Conservation (phyloP, 2,329 filamentous ascomycete species). For the Beauveria australis region DNA sequence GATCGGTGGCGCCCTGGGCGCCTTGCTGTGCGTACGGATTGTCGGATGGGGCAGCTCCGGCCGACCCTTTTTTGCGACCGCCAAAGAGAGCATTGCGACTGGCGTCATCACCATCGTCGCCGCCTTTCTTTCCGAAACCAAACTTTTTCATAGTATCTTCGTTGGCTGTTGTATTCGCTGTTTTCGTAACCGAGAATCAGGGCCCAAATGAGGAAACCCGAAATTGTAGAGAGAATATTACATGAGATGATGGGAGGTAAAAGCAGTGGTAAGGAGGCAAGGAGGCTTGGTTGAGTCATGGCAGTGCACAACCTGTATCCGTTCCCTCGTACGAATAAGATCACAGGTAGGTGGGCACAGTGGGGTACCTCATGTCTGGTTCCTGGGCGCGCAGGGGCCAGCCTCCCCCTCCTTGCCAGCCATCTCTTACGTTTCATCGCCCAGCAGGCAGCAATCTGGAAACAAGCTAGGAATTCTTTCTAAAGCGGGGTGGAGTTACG, state of each 20-base stretch:
- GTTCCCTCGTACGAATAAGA: too few species aligned
- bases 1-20: slow-evolving; percentile 33
- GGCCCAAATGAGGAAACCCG: background rate
- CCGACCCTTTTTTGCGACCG: slow-evolving; percentile 40
- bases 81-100: slow-evolving; percentile 45
- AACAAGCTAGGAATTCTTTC: too few species aligned
- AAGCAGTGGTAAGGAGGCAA: slow-evolving; percentile 6
- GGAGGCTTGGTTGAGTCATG: slow-evolving; percentile 1
- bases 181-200: background rate
- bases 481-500: too few species aligned
- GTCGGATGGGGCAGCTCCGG: slow-evolving; percentile 34
- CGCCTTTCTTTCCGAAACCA: slow-evolving; percentile 47
- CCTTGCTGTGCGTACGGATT: slow-evolving; percentile 53
- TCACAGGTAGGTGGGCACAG: too few species aligned
- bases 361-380: too few species aligned
- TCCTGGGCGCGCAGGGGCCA: too few species aligned
- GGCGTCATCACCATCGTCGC: slow-evolving; percentile 39
- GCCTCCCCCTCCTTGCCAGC: too few species aligned
- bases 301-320: background rate
- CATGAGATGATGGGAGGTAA: background rate
- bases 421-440: too few species aligned
- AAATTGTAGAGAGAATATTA: background rate
- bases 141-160: slow-evolving; percentile 47
- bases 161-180: background rate
- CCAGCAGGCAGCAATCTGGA: too few species aligned